Evolutionary conservation across 495 filamentous ascomycete genomes (phyloP).

Genomic region (Aspergillus ellipticus): DNA sequence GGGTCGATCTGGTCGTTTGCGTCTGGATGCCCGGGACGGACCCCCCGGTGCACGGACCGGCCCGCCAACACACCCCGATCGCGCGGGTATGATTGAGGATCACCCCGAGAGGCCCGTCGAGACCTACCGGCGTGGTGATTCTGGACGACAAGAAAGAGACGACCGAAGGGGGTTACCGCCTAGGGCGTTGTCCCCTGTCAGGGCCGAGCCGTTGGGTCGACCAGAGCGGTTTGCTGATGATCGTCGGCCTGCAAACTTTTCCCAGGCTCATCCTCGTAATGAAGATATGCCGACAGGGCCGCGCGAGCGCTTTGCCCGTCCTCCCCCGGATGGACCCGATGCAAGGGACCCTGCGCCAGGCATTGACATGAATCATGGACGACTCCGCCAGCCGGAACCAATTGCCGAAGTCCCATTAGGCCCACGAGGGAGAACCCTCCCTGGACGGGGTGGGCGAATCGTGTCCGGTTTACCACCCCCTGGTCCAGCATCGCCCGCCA

Average conservation of each 20-base stretch:
- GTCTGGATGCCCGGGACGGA: conserved; percentile 21
- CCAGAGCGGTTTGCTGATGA: conserved; percentile 39
- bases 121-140: conserved; percentile 32
- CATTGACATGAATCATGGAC: conserved; percentile 53
- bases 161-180: conserved; percentile 29
- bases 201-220: conserved; percentile 33
- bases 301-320: conserved; percentile 31
- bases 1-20: conserved; percentile 35
- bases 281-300: conserved; percentile 42
- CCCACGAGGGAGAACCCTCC: conserved; percentile 51
- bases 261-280: conserved; percentile 19
- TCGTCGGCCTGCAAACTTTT: conserved; percentile 26
- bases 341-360: conserved; percentile 23
- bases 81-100: conserved; percentile 36
- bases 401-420: conserved; percentile 64
- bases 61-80: conserved; percentile 29
- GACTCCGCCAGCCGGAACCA: conserved; percentile 51
- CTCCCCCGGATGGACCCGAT: conserved; percentile 21
- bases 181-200: conserved; percentile 28
- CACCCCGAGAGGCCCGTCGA: conserved; percentile 30
- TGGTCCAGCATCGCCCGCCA: conserved; percentile 14
- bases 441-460: conserved; percentile 33
- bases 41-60: conserved; percentile 15
- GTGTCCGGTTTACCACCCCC: conserved; percentile 25
- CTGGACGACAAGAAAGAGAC: conserved; percentile 32